Percentiles rank a stretch among this genome's conserved stretches.
Evolutionary conservation across 352 stramenopile genomes (phyloP).

Genomic region (Vaucheria bursata): DNA sequence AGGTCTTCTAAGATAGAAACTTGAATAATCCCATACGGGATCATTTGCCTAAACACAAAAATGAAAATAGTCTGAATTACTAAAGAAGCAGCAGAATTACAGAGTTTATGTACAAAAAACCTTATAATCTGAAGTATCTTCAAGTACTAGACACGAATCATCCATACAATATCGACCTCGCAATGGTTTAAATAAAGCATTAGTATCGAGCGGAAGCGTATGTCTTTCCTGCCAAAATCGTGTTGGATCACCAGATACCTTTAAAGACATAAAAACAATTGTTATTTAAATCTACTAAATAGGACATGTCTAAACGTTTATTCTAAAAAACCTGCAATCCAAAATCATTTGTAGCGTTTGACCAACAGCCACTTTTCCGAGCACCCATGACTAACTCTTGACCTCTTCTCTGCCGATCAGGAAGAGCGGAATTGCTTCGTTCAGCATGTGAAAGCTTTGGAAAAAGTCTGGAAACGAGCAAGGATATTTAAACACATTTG

Average conservation of each 20-base stretch:
- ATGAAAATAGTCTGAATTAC: too few species aligned
- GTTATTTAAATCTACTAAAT: neutral
- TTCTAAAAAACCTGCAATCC: conserved; percentile 73
- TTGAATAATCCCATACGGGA: conserved; percentile 57
- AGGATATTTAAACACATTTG: neutral
- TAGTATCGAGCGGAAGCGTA: conserved; percentile 69
- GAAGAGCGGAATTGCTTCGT: conserved; percentile 46
- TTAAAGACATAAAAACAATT: neutral
- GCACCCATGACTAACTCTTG: conserved; percentile 57
- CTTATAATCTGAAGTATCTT: conserved; percentile 66
- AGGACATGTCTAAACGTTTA: neutral
- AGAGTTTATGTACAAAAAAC: conserved; percentile 62
- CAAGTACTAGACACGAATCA: conserved; percentile 70
- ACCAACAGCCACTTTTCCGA: conserved; percentile 76
- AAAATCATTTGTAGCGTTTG: conserved; percentile 87
- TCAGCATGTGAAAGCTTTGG: conserved; percentile 52
- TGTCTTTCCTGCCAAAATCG: conserved; percentile 86
- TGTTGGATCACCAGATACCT: conserved; percentile 48
- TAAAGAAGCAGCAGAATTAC: too few species aligned
- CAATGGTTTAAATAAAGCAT: conserved; percentile 62
- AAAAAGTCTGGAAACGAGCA: conserved; percentile 40
- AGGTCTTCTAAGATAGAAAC: conserved; percentile 67
- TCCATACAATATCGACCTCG: conserved; percentile 86
- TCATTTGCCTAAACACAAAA: conserved; percentile 13
- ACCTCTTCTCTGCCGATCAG: conserved; percentile 26